Percentiles rank a stretch among this genome's conserved stretches.
Conservation (phyloP, 2,329 filamentous ascomycete genomes). For the Hymenoscyphus occultus region DNA sequence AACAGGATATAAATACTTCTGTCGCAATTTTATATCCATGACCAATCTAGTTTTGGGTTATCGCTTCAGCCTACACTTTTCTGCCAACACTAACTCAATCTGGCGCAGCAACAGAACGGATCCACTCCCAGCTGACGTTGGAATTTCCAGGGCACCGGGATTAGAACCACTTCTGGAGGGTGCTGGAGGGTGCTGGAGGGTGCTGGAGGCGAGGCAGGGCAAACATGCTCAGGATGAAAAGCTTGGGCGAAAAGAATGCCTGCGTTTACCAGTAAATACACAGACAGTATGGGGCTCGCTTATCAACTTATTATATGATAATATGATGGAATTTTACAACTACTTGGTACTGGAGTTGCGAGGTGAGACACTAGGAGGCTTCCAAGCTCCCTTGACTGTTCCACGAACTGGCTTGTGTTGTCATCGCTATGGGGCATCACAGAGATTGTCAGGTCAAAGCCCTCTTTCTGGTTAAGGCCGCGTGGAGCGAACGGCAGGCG, state of each 20-base stretch:
- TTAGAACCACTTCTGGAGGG: not conserved
- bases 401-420: conserved; percentile 9
- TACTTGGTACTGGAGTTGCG: not conserved
- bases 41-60: not conserved
- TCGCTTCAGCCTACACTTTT: conserved; percentile 4
- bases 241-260: not conserved
- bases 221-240: not conserved
- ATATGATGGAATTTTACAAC: not conserved
- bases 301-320: not conserved
- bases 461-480: conserved; percentile 4
- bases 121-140: conserved; percentile 3
- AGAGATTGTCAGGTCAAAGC: conserved; percentile 2
- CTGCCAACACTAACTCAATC: conserved; percentile 9
- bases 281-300: not conserved
- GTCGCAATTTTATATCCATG: conserved; percentile 5
- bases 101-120: not conserved
- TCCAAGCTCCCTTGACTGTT: conserved; percentile 12
- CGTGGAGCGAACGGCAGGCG: conserved; percentile 1
- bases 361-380: conserved; percentile 4
- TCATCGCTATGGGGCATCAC: conserved; percentile 3
- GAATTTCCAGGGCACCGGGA: conserved; percentile 10
- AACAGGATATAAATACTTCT: not conserved
- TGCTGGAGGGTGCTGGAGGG: not conserved
- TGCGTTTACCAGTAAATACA: not conserved
- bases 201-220: not conserved